Percentiles rank a stretch among this genome's conserved stretches.
Evolutionary conservation across 257 asterid genomes (phyloP).

Genomic region (Fraxinus americana): DNA sequence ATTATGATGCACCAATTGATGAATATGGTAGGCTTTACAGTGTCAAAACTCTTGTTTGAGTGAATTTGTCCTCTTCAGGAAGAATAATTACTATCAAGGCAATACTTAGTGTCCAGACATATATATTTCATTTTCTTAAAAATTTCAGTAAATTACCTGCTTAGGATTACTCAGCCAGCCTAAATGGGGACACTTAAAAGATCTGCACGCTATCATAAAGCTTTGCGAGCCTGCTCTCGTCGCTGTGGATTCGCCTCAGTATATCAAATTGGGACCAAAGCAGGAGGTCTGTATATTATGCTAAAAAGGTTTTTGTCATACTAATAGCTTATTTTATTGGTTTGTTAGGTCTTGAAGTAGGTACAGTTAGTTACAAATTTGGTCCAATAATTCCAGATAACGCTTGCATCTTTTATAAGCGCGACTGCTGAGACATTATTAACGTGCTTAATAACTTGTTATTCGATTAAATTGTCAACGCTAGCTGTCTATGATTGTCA

Average conservation of each 20-base stretch:
- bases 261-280: constrained; percentile 76
- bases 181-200: constrained; percentile 94
- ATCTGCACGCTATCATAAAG: constrained; percentile 86
- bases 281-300: constrained; percentile 70
- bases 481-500: too few relatives aligned
- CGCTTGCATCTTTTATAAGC: not conserved
- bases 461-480: not conserved
- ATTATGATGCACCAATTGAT: constrained; percentile 94
- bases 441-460: not conserved
- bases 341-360: constrained; percentile 1
- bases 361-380: not conserved
- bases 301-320: not conserved
- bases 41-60: constrained; percentile 12
- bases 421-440: not conserved
- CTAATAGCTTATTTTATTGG: not conserved
- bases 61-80: constrained; percentile 17
- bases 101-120: constrained; percentile 6
- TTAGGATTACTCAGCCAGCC: constrained; percentile 89
- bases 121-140: constrained; percentile 17
- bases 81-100: constrained; percentile 13
- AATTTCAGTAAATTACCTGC: constrained; percentile 24
- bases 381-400: not conserved
- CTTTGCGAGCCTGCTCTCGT: constrained; percentile 94
- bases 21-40: constrained; percentile 68
- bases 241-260: constrained; percentile 69